Conservation (phyloP, 306 rosid genomes). For the Cucumis hystrix region DNA sequence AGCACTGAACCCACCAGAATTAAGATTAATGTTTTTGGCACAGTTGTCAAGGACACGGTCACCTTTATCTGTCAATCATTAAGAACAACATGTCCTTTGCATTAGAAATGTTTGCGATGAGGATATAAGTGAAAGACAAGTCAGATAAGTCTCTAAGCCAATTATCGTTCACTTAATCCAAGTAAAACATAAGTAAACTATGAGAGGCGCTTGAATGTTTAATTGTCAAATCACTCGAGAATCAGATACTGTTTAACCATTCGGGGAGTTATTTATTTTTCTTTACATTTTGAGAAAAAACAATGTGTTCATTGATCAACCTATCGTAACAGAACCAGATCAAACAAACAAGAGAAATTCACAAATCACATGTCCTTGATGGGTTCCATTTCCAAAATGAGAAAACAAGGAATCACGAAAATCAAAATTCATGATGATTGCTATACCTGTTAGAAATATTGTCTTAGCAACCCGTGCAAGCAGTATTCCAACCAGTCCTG, state of each 20-base stretch:
- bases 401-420: background rate
- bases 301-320: background rate
- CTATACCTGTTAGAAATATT: slow-evolving; percentile 69
- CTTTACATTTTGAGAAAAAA: background rate
- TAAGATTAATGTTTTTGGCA: slow-evolving; percentile 54
- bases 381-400: background rate
- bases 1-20: slow-evolving; percentile 33
- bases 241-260: background rate
- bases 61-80: slow-evolving; percentile 55
- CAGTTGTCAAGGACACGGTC: slow-evolving; percentile 70
- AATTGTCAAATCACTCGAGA: background rate
- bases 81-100: slow-evolving; percentile 2
- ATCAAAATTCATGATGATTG: background rate
- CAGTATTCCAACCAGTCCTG: slow-evolving; percentile 75
- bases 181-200: background rate
- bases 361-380: background rate
- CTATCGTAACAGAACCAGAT: background rate
- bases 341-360: background rate
- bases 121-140: background rate
- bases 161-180: background rate
- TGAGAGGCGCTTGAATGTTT: background rate
- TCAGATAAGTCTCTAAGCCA: background rate
- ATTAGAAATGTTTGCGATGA: background rate
- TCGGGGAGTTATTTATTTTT: background rate
- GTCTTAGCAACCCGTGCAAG: slow-evolving; percentile 49